Conservation (phyloP, 257 asterid species). For the Gardenia jasminoides region DNA sequence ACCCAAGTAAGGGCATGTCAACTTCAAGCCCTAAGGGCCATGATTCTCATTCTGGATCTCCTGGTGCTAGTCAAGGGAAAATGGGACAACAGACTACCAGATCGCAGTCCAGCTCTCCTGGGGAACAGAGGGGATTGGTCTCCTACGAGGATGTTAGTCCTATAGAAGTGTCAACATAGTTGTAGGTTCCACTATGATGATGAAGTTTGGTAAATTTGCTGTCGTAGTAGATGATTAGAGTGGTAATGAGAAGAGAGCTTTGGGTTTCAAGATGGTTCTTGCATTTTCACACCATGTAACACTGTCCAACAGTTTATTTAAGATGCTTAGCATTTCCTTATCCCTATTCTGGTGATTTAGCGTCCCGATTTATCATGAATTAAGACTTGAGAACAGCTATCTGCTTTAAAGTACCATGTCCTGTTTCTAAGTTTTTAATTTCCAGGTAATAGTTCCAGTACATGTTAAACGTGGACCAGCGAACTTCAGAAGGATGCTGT, state of each 20-base stretch:
- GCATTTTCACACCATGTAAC: not conserved
- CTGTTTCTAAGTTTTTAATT: not conserved
- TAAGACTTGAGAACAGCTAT: not conserved
- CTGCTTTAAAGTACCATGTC: not conserved
- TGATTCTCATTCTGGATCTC: conserved; percentile 52
- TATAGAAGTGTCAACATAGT: conserved; percentile 38
- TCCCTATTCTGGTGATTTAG: not conserved
- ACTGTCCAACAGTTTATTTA: not conserved
- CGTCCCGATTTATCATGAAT: not conserved
- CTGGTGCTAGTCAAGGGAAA: conserved; percentile 39
- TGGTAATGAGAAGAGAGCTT: not conserved
- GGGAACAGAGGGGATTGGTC: conserved; percentile 63
- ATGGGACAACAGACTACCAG: conserved; percentile 32
- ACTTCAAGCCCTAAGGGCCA: conserved; percentile 56
- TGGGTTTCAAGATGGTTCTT: not conserved
- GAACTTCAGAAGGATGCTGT: not conserved
- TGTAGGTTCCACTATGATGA: not conserved
- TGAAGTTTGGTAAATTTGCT: not conserved
- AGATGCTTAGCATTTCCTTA: not conserved
- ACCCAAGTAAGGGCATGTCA: conserved; percentile 39
- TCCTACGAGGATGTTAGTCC: conserved; percentile 82
- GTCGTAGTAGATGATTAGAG: not conserved
- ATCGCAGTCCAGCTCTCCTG: conserved; percentile 61
- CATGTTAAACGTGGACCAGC: not conserved
- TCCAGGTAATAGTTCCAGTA: not conserved